Conservation (phyloP, 441 rosid species). For the Erodium moschatum region DNA sequence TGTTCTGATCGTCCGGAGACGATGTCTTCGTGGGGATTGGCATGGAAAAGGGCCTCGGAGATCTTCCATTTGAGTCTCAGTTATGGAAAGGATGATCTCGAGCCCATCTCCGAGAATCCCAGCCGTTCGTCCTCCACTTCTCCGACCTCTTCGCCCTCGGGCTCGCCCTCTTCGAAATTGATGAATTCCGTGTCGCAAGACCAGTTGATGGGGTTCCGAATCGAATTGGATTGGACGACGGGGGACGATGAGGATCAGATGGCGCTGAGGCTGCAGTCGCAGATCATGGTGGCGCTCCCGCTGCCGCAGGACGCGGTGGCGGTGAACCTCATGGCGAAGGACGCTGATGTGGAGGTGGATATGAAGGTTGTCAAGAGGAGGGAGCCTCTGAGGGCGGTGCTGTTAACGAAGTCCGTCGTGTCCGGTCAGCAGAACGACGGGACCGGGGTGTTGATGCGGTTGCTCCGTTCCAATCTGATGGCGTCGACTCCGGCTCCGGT, state of each 20-base stretch:
- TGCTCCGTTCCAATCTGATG: slow-evolving; percentile 52
- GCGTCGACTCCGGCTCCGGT: slow-evolving; percentile 23
- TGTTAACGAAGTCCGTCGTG: slow-evolving; percentile 51
- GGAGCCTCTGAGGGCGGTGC: slow-evolving; percentile 59
- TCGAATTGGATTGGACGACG: slow-evolving; percentile 80
- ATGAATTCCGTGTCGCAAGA: slow-evolving; percentile 26
- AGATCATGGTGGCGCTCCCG: slow-evolving; percentile 86
- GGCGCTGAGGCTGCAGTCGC: slow-evolving; percentile 73
- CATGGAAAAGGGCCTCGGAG: slow-evolving; percentile 87
- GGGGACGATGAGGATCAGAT: slow-evolving; percentile 89
- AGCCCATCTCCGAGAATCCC: slow-evolving; percentile 30
- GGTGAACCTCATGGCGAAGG: slow-evolving; percentile 36
- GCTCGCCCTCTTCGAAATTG: slow-evolving; percentile 15
- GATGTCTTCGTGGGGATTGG: slow-evolving; percentile 43
- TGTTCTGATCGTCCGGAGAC: neutral
- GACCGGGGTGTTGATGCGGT: slow-evolving; percentile 54
- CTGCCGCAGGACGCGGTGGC: slow-evolving; percentile 66
- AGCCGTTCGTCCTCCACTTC: slow-evolving; percentile 28
- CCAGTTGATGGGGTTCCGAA: slow-evolving; percentile 54
- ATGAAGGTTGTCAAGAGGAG: slow-evolving; percentile 77
- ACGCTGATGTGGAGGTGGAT: slow-evolving; percentile 40
- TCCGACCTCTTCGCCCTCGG: slow-evolving; percentile 23
- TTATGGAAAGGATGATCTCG: slow-evolving; percentile 58
- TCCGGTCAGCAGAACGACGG: slow-evolving; percentile 91
- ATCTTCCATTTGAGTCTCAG: slow-evolving; percentile 57